Evolutionary conservation across 2,329 filamentous ascomycete species (phyloP), one percentile per base, ranked within the genome.

Genomic region (Xylariomycetidae sp.): DNA sequence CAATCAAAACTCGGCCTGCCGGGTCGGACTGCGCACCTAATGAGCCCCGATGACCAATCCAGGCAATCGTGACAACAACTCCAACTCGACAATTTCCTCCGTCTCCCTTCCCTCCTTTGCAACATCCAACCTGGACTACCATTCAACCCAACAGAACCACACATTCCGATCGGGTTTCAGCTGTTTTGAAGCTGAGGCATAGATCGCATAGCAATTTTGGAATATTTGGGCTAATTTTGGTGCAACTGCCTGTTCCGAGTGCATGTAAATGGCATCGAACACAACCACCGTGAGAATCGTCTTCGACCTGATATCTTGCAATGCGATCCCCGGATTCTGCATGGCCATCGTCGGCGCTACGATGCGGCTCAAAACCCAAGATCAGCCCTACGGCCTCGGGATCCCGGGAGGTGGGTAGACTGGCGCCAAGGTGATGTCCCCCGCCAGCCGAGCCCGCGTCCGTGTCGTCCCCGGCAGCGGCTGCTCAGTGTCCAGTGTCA

Each of bases 351-450:
- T 49, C 52, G 53, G 47, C 54, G 53, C 52, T 55, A 54, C 42
- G 44, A 56, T 57, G 54, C 54, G 54, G 53, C 54, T 57, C 46
- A 55, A 57, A 49, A 51, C 41, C 47, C 48, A 54, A 50, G 47
- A 40, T 53, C 54, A 57, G 53, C 54, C 54, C 53, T 57, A 58
- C 38, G 45, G 37, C 47, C 47, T 40, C 47, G 37, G 36, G 35
- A 43, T 42, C 39, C 40, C 39, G 41, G 48, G 42, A 26, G 37
- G 48, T 50, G 50, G 52, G 43, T 46, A 48, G 15, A 14, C 6
- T 36, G 42, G 42, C 28, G 37, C 42, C 40, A 43, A 42, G 37
- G 27, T 29, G 25, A 30, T 10, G 20, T 31, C 19, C 23, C 6
- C 24, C n/a, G n/a, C n/a, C n/a, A n/a, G 22, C 22, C 8, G n/a